Evolutionary conservation across 2,329 filamentous ascomycete genomes (phyloP).

Genomic region (Botrytis porri): DNA sequence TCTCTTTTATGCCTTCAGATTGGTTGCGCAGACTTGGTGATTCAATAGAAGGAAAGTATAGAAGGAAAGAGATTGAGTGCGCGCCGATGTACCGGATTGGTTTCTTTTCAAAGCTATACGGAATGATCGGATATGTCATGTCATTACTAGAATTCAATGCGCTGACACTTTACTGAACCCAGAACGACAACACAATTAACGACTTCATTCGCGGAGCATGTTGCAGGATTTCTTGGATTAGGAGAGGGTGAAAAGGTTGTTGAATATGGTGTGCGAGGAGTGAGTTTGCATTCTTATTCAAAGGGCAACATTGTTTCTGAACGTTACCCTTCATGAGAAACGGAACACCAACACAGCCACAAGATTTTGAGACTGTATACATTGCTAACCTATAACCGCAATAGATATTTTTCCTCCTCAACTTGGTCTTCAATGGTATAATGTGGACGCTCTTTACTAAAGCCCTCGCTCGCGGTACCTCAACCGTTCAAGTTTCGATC

Average conservation of each 20-base stretch:
- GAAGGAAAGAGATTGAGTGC: not conserved
- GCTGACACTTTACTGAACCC: slow-evolving; percentile 19
- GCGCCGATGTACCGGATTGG: not conserved
- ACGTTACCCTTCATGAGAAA: not conserved
- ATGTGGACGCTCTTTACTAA: slow-evolving; percentile 85
- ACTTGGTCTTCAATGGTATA: slow-evolving; percentile 37
- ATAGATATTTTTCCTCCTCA: slow-evolving; percentile 19
- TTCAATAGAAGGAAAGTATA: not conserved
- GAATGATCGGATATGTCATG: not conserved
- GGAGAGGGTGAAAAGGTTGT: slow-evolving; percentile 46
- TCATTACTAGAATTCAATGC: not conserved
- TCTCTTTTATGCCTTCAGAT: slow-evolving; percentile 1
- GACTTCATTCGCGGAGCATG: slow-evolving; percentile 47
- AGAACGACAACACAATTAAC: slow-evolving; percentile 57
- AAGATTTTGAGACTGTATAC: not conserved
- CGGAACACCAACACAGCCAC: not conserved
- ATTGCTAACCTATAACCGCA: not conserved
- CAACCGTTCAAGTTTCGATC: slow-evolving; percentile 76
- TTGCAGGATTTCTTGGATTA: slow-evolving; percentile 47
- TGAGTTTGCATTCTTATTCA: slow-evolving; percentile 37
- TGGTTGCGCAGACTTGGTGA: not conserved
- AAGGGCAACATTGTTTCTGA: not conserved
- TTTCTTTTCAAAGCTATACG: not conserved
- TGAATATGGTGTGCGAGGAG: slow-evolving; percentile 50
- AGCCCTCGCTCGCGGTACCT: slow-evolving; percentile 69